phyloP scores from a whole-genome alignment of 1,139 yeast genomes.

The Ashbya aceris region DNA sequence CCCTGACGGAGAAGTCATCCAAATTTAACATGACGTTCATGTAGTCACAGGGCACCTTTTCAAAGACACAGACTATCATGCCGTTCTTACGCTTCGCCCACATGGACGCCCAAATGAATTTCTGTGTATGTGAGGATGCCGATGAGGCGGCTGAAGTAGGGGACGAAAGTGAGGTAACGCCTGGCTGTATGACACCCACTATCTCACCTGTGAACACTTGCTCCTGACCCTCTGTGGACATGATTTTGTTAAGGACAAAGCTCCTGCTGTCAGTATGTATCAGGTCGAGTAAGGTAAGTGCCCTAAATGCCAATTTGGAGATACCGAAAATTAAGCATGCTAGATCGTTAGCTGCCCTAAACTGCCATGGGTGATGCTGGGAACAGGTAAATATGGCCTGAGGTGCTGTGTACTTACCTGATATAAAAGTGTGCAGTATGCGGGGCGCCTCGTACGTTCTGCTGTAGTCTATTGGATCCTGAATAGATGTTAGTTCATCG shows the following conservation, averaged over 20 bases:
- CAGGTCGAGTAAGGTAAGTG: slow-evolving; percentile 62
- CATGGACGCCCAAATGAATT: slow-evolving; percentile 64
- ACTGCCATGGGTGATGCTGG: slow-evolving; percentile 65
- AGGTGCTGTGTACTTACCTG: slow-evolving; percentile 60
- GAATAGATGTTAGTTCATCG: slow-evolving; percentile 27
- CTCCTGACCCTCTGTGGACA: slow-evolving; percentile 32
- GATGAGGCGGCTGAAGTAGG: background rate
- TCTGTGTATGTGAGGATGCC: slow-evolving; percentile 32
- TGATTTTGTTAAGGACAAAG: slow-evolving; percentile 51
- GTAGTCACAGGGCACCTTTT: slow-evolving; percentile 78
- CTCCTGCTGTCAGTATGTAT: slow-evolving; percentile 66
- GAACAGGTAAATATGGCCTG: slow-evolving; percentile 81
- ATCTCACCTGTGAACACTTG: slow-evolving; percentile 49
- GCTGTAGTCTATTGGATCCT: slow-evolving; percentile 2
- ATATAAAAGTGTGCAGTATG: slow-evolving; percentile 48
- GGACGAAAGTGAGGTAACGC: slow-evolving; percentile 20
- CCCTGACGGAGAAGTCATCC: slow-evolving; percentile 19
- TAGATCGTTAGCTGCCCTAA: slow-evolving; percentile 79
- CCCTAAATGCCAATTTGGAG: slow-evolving; percentile 52
- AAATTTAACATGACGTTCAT: slow-evolving; percentile 45
- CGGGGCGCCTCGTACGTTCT: slow-evolving; percentile 15
- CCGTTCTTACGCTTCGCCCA: slow-evolving; percentile 79
- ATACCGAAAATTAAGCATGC: slow-evolving; percentile 86
- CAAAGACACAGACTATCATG: slow-evolving; percentile 73
- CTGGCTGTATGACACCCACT: slow-evolving; percentile 40